Evolutionary conservation across 2,329 filamentous ascomycete genomes (phyloP).

Genomic region (Chaetomiaceae sp.): DNA sequence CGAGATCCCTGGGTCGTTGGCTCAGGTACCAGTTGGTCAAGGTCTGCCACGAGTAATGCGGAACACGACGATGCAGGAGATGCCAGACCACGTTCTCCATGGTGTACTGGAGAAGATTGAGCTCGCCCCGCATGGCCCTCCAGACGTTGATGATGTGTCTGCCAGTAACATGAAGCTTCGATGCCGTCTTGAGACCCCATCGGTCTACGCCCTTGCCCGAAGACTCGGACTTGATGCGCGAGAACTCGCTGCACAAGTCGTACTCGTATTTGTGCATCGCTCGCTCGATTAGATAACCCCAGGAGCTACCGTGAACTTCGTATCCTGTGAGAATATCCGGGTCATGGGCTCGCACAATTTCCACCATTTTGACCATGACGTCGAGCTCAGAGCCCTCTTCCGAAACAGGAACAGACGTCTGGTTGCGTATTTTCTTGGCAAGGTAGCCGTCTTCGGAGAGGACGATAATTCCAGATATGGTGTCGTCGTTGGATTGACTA

Average conservation of each 20-base stretch:
- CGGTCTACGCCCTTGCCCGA: slow-evolving; percentile 81
- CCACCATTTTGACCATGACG: slow-evolving; percentile 77
- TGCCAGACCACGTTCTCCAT: slow-evolving; percentile 96
- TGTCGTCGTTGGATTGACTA: slow-evolving; percentile 43
- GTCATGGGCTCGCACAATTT: slow-evolving; percentile 77
- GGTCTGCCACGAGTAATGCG: slow-evolving; percentile 76
- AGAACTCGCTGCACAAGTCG: slow-evolving; percentile 86
- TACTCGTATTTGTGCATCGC: slow-evolving; percentile 83
- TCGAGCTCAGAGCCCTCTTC: slow-evolving; percentile 79
- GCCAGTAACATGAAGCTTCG: slow-evolving; percentile 86
- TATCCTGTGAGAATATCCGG: slow-evolving; percentile 93
- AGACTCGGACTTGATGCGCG: slow-evolving; percentile 78
- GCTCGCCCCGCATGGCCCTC: slow-evolving; percentile 89
- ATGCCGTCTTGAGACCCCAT: slow-evolving; percentile 94
- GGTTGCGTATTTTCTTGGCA: slow-evolving; percentile 57
- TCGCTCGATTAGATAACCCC: slow-evolving; percentile 93
- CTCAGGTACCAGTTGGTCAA: slow-evolving; percentile 80
- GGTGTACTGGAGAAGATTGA: slow-evolving; percentile 89
- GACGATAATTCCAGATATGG: slow-evolving; percentile 67
- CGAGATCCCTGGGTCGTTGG: slow-evolving; percentile 62
- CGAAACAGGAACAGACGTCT: slow-evolving; percentile 58
- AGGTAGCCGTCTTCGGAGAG: slow-evolving; percentile 60
- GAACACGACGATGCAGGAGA: slow-evolving; percentile 78
- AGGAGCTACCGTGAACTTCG: slow-evolving; percentile 88
- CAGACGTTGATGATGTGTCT: slow-evolving; percentile 96